Evolutionary conservation across 2,329 filamentous ascomycete genomes (phyloP), one percentile per base, ranked within the genome.

Genomic region (Talaromyces sp.): DNA sequence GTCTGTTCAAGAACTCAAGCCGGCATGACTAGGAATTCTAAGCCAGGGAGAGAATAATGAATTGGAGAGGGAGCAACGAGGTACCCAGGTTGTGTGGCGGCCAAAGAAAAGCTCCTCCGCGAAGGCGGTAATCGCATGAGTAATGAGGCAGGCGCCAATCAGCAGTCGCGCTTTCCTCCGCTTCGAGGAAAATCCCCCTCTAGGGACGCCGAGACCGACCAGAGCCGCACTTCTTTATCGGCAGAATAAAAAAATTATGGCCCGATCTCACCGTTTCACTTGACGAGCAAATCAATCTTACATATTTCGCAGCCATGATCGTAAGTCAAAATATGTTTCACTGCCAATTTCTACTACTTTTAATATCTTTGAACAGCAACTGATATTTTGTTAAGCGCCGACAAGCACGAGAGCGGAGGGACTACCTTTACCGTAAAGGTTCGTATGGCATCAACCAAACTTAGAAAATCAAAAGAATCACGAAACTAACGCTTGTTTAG

Each of bases 381-480:
- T 62, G 16, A 60, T 40, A 39, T 23, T 31, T 37, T 61, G 14
- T 52, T 39, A 67, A 85, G 79, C 85, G 88, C 71, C 85, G 88
- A 82, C 88, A 92, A 83, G 88, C 88, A 66, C 86, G 90, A 69
- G 87, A 93, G 76, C 84, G 91, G 70, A 84, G 90, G 69, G 91
- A 96, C 74, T 96, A 98, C 76, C 87, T 99, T 70, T 96, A 97
- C 77, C 87, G 93, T 65, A 88, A 91, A 72, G 62, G 62, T 63
- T 21, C 35, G 62, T 57, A 39, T 31, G 40, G n/a, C 60, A 37
- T 46, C 50, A 46, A 11, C 42, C 31, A 42, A 59, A 25, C n/a
- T 23, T 37, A 25, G 25, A 31, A 28, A n/a, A n/a, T n/a, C n/a
- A n/a, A n/a, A n/a, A n/a, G n/a, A n/a, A 40, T 21, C 28, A 23